Conservation (phyloP, 139 green algal species). For the Chlorella sp. region DNA sequence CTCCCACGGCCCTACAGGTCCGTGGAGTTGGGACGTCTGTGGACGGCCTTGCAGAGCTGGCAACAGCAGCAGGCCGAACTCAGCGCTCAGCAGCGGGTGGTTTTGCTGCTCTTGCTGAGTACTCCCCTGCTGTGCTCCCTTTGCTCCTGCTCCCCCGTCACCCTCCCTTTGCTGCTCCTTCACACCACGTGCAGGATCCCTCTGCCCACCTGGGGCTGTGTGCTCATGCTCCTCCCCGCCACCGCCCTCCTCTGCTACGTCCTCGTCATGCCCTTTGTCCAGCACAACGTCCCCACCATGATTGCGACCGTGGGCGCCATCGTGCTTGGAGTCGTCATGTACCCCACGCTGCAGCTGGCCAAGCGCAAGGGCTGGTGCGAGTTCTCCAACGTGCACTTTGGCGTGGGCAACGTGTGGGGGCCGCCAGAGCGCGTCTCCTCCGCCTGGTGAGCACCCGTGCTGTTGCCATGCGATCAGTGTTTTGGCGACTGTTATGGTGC, state of each 20-base stretch:
- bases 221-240: conserved; percentile 75
- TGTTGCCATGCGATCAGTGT: neutral
- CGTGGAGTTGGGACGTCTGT: neutral
- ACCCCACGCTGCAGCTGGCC: conserved; percentile 59
- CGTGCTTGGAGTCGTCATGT: conserved; percentile 48
- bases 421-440: neutral
- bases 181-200: conserved; percentile 75
- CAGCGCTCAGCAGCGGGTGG: neutral
- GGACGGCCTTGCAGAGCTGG: too few species aligned
- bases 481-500: neutral
- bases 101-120: neutral
- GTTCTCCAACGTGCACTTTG: conserved; percentile 34
- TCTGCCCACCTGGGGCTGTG: conserved; percentile 62
- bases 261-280: conserved; percentile 48
- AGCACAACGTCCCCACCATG: conserved; percentile 35
- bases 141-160: too few species aligned
- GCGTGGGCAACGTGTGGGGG: conserved; percentile 23
- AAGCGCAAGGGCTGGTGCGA: conserved; percentile 23
- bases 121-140: too few species aligned
- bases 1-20: conserved; percentile 62
- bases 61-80: neutral
- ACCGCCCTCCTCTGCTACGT: conserved; percentile 57
- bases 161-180: too few species aligned
- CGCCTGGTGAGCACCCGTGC: conserved; percentile 1
- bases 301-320: conserved; percentile 36